A percentile compares a stretch with the other conserved stretches of the same genome.
Conservation (phyloP, 371 early-diverging fungal genomes). For the Rhizopus sp. region DNA sequence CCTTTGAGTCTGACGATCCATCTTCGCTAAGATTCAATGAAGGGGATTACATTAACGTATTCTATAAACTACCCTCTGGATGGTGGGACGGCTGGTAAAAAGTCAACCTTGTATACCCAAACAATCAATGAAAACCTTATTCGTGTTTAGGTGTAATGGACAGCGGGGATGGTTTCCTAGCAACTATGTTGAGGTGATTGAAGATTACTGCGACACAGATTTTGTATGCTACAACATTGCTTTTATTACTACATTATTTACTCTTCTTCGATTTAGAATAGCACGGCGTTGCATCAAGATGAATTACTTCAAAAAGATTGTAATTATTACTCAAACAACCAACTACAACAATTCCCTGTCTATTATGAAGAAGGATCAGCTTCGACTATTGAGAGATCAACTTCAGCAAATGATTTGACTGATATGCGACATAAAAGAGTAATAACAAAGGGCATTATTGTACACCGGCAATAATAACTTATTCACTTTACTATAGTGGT, state of each 20-base stretch:
- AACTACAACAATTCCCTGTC: too few species aligned
- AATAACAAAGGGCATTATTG: too few species aligned
- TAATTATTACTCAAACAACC: too few species aligned
- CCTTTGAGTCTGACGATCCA: slow-evolving; percentile 75
- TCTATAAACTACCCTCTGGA: slow-evolving; percentile 79
- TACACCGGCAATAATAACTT: too few species aligned
- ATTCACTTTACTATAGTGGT: too few species aligned
- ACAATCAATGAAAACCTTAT: neutral
- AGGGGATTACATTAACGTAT: slow-evolving; percentile 85
- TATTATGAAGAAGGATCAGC: too few species aligned
- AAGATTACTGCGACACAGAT: slow-evolving; percentile 11
- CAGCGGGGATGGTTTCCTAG: slow-evolving; percentile 88
- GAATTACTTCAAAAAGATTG: too few species aligned
- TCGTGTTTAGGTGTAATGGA: slow-evolving; percentile 48
- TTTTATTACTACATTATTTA: too few species aligned
- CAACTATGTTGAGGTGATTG: slow-evolving; percentile 64
- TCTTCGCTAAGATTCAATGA: slow-evolving; percentile 66
- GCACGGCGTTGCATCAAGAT: neutral
- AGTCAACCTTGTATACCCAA: neutral
- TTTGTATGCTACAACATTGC: neutral
- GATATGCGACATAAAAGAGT: too few species aligned
- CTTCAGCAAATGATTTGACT: too few species aligned
- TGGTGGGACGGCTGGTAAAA: slow-evolving; percentile 88
- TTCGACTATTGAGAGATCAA: too few species aligned
- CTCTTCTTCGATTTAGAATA: neutral